These are phyloP conservation scores for Cyberlindnera galapagoensis DNA, from an alignment of 805 yeast species.

Conservation along the genomic window DNA sequence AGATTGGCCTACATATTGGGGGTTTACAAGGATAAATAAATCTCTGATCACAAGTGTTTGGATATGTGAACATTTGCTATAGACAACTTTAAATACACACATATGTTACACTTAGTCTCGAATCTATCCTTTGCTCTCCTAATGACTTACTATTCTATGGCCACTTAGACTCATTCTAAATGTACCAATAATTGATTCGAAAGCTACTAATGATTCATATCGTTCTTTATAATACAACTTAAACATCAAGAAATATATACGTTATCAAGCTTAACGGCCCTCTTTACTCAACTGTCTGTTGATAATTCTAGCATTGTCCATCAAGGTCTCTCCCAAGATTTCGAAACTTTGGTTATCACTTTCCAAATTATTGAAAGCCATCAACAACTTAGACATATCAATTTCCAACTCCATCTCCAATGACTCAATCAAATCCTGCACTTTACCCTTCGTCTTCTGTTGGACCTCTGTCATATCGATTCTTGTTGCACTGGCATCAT, in stretches of 20 bases:
- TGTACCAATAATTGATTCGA: too few species aligned
- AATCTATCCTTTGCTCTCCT: too few species aligned
- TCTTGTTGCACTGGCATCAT: constrained; percentile 64
- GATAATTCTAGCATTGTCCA: constrained; percentile 51
- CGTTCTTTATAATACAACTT: not conserved
- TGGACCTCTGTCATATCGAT: constrained; percentile 64
- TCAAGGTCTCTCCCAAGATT: constrained; percentile 47
- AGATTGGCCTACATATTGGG: constrained; percentile 85
- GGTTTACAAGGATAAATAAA: constrained; percentile 46
- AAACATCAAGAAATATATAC: not conserved
- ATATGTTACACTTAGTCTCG: too few species aligned
- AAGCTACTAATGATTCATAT: too few species aligned
- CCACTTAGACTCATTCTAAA: too few species aligned
- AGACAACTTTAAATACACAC: not conserved
- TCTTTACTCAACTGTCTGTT: constrained; percentile 20
- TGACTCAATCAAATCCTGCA: constrained; percentile 23
- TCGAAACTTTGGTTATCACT: constrained; percentile 50
- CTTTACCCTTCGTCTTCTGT: constrained; percentile 21
- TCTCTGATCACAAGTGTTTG: not conserved
- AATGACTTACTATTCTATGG: too few species aligned
- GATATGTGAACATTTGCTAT: not conserved
- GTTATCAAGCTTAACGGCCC: constrained; percentile 4
- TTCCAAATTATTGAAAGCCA: constrained; percentile 33
- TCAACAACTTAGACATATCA: constrained; percentile 35
- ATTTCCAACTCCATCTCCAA: constrained; percentile 49